phyloP scores from a whole-genome alignment of 2,329 filamentous ascomycete species.

The Sporothrix phasma region DNA sequence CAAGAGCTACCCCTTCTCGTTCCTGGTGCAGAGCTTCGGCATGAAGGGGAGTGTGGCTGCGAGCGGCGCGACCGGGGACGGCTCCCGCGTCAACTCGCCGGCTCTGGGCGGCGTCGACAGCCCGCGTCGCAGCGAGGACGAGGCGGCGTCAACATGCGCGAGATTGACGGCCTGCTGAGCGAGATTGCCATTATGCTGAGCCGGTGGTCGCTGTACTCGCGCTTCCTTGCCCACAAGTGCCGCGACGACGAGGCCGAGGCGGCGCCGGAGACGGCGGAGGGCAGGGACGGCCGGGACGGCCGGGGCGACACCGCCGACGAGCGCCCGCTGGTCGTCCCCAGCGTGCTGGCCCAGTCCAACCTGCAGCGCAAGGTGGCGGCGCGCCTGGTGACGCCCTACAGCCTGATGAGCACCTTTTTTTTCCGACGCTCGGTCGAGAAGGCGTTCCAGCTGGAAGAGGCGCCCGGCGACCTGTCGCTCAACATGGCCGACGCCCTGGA shows the following conservation, averaged over 20 bases:
- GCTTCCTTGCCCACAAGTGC: conserved; percentile 81
- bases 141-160: conserved; percentile 92
- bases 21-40: conserved; percentile 82
- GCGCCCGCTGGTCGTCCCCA: conserved; percentile 54
- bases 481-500: conserved; percentile 57
- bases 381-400: conserved; percentile 72
- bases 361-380: conserved; percentile 68
- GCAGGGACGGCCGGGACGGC: not conserved
- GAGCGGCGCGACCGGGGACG: conserved; percentile 25
- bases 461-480: conserved; percentile 68
- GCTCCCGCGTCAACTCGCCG: conserved; percentile 66
- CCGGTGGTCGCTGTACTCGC: conserved; percentile 83
- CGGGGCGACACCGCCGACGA: conserved; percentile 29
- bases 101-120: conserved; percentile 44
- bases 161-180: conserved; percentile 76
- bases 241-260: conserved; percentile 32
- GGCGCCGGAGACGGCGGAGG: not conserved
- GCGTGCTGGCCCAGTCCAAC: conserved; percentile 68
- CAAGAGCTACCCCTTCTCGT: conserved; percentile 96
- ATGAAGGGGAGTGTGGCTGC: conserved; percentile 54
- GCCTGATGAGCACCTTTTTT: conserved; percentile 90
- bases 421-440: conserved; percentile 94
- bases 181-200: conserved; percentile 90
- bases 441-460: conserved; percentile 91
- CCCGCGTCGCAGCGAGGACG: conserved; percentile 65